These are phyloP conservation scores for Talaromyces nanjingensis DNA, from an alignment of 495 filamentous ascomycete genomes.

Conservation along the genomic window DNA sequence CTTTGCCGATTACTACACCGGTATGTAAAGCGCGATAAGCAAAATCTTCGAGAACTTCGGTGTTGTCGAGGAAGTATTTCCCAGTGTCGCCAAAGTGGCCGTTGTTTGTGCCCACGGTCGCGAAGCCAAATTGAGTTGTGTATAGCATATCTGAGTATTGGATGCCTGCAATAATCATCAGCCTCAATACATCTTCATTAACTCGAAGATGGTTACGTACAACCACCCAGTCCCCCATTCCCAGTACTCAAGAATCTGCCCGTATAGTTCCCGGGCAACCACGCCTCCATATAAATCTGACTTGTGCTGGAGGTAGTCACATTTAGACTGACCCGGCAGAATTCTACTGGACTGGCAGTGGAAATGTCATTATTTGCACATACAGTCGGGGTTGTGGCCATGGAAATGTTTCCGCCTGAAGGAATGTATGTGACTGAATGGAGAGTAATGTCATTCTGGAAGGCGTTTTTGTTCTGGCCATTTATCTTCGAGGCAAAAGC, in stretches of 20 bases:
- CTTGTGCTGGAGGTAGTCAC: neutral
- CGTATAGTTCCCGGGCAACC: neutral
- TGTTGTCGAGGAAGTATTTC: neutral
- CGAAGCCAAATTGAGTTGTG: neutral
- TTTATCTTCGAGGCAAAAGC: neutral
- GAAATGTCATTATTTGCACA: neutral
- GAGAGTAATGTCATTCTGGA: neutral
- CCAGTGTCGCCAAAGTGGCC: neutral
- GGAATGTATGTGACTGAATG: neutral
- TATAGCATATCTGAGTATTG: neutral
- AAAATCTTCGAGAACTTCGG: neutral
- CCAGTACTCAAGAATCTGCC: neutral
- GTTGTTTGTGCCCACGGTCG: neutral
- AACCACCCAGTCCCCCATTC: conserved; percentile 1
- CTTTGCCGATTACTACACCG: conserved; percentile 6
- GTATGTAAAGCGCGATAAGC: neutral
- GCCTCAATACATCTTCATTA: neutral
- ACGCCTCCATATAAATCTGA: neutral
- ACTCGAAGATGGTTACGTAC: neutral
- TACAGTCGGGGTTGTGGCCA: neutral
- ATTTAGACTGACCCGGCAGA: neutral
- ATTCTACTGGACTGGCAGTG: neutral
- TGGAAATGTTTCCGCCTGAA: neutral
- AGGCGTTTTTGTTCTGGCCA: neutral
- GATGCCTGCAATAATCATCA: neutral